Base-by-base conservation (phyloP, 805 yeast genomes). In the Candida xiaguanensis region DNA sequence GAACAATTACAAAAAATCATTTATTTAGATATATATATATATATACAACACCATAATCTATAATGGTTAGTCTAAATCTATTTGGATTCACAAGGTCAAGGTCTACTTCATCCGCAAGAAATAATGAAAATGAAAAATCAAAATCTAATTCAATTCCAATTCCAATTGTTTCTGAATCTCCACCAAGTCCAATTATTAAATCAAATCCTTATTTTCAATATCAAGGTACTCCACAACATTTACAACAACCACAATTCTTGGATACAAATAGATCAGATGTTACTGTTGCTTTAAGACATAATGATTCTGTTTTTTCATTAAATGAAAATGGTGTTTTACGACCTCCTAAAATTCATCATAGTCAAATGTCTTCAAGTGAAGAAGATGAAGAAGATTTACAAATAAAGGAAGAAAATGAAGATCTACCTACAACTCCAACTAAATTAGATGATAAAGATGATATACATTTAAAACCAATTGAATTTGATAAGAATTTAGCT, bases 201-300 rank as follows among this genome's bases (percentile, higher is more conserved):
- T 59, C 67, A 12, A 76, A 70, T 51, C 73, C 76, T 17, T 77
- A 78, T 52, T 77, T 77, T 55, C 73, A 71, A 4, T 77, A 73
- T 48, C 82, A 77, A 47, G 82, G 83, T 1, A 53, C 73, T 8
- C 82, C 83, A 3, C 79, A 78, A 2, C 82, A 77, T 47, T 39
- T 67, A 59, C 36, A 35, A 15, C 41, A 27, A 23, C 40, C 34
- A 3, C 42, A 38, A 16, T 28, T 27, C 24, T 29, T 38, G 16
- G 46, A 37, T 19, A 28, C 35, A 8, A 35, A 25, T 14, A 44
- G 48, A 26, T 52, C 51, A 18, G 59, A 57, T 22, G 40, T 65
- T 8, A 55, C 62, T 1, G 63, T 68, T 6, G 52, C 63, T 7
- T 60, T 68, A 30, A 58, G 73, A 38, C 73, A 68, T 44, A 61